Conservation (phyloP, 345 rosid genomes). For the Odontarrhena argentea region DNA sequence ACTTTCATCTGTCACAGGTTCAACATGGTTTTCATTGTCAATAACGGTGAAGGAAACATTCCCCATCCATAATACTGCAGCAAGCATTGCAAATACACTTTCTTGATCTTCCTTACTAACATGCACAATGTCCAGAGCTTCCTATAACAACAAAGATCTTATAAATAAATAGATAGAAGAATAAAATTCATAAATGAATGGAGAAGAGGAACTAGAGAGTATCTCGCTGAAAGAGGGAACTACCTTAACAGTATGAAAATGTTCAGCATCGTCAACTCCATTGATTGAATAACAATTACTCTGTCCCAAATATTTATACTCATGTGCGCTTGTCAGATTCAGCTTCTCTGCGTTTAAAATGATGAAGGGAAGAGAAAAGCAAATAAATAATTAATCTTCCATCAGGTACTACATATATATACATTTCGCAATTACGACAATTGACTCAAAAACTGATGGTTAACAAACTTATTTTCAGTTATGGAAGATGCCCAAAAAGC, state of each 20-base stretch:
- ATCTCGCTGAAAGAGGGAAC: conserved; percentile 12
- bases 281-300: conserved; percentile 75
- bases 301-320: conserved; percentile 84
- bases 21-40: conserved; percentile 96
- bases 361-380: conserved; percentile 16
- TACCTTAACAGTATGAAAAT: conserved; percentile 71
- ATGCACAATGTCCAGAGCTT: conserved; percentile 95
- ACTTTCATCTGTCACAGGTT: conserved; percentile 85
- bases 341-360: conserved; percentile 65
- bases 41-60: conserved; percentile 70
- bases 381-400: conserved; percentile 8
- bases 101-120: conserved; percentile 96
- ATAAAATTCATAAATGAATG: conserved; percentile 20
- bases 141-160: conserved; percentile 51
- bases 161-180: background rate
- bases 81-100: conserved; percentile 90
- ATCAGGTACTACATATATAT: background rate
- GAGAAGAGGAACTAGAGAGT: conserved; percentile 23
- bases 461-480: conserved; percentile 13
- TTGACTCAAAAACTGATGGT: conserved; percentile 11
- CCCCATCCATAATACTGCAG: conserved; percentile 99
- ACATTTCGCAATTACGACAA: background rate
- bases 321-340: conserved; percentile 70
- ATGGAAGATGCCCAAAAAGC: conserved; percentile 15
- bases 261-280: conserved; percentile 88